Conservation (phyloP, 2,329 filamentous ascomycete species). For the Alternaria angustiovoidea region DNA sequence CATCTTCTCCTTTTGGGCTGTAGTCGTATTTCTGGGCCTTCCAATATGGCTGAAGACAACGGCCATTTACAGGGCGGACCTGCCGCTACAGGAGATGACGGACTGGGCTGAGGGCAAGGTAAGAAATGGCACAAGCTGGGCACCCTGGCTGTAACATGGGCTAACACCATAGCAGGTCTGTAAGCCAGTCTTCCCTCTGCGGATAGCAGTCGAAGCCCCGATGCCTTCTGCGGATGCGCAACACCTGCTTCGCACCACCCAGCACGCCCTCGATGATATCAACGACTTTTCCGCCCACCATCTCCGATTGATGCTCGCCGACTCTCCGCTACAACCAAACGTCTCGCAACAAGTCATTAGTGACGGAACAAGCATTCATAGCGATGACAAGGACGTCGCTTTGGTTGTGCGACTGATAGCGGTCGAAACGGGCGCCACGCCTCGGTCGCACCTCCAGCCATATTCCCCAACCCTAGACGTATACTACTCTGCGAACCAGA, state of each 20-base stretch:
- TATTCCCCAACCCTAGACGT: conserved; percentile 78
- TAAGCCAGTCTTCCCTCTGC: conserved; percentile 85
- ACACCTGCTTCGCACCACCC: conserved; percentile 78
- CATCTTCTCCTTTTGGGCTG: conserved; percentile 87
- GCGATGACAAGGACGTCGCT: conserved; percentile 61
- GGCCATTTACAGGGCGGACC: conserved; percentile 83
- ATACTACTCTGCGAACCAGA: conserved; percentile 74
- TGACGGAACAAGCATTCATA: conserved; percentile 40
- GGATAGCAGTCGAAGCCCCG: conserved; percentile 78
- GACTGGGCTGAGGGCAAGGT: conserved; percentile 93
- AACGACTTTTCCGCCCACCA: conserved; percentile 88
- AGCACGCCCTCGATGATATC: conserved; percentile 84
- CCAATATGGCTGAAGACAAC: conserved; percentile 98
- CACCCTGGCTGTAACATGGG: background rate
- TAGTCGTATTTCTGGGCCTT: conserved; percentile 82
- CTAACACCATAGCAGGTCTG: conserved; percentile 70
- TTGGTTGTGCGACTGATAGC: conserved; percentile 76
- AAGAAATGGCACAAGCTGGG: background rate
- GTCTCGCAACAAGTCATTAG: conserved; percentile 41
- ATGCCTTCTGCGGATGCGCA: conserved; percentile 73
- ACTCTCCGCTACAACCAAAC: conserved; percentile 40
- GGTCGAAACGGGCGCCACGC: conserved; percentile 61
- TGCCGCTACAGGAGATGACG: conserved; percentile 87
- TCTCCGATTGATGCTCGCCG: conserved; percentile 72
- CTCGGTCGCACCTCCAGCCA: conserved; percentile 70